A percentile compares a stretch with the other conserved stretches of the same genome.
These are phyloP conservation scores for Zea mays DNA, from an alignment of 176 grass and related monocot species.

Conservation along the genomic window Zm-B73-REFERENCE-NAM-5.0 NC_050102.1:52408001-52408500, in stretches of 20 bases:
- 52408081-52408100: not conserved
- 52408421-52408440: too few relatives aligned
- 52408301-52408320: constrained; percentile 37
- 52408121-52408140: too few relatives aligned
- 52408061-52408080: not conserved
- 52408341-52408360: not conserved
- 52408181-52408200: not conserved
- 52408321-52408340: not conserved
- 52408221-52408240: constrained; percentile 15
- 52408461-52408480: not conserved
- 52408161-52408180: not conserved
- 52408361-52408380: not conserved
- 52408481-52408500: constrained; percentile 6
- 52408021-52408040: not conserved
- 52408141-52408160: not conserved
- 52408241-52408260: not conserved
- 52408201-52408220: not conserved
- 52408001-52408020: not conserved
- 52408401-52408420: not conserved
- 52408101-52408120: too few relatives aligned
- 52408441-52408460: not conserved
- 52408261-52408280: constrained; percentile 47
- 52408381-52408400: constrained; percentile 9
- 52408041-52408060: not conserved
- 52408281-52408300: constrained; percentile 28